Conservation (phyloP, 129 eudicot genomes). For the Escallonia herrerae region DNA sequence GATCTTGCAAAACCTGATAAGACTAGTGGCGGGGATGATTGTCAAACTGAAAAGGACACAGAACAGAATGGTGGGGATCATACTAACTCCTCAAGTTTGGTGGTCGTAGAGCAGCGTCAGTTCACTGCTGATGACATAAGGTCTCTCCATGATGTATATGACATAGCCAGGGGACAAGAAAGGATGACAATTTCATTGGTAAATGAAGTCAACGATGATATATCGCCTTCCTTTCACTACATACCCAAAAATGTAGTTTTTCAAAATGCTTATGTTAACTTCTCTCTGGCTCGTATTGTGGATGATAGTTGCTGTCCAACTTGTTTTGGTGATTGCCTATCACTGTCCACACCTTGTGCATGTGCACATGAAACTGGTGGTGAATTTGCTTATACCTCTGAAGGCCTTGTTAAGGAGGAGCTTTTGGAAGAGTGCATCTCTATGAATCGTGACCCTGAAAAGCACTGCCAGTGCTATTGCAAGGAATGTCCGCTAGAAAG, state of each 20-base stretch:
- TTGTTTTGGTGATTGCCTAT: constrained; percentile 65
- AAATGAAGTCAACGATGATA: constrained; percentile 52
- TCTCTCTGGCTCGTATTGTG: constrained; percentile 76
- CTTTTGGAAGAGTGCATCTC: constrained; percentile 65
- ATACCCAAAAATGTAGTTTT: constrained; percentile 70
- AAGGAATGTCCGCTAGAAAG: constrained; percentile 86
- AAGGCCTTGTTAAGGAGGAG: constrained; percentile 76
- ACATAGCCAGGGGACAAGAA: constrained; percentile 83
- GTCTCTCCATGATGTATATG: constrained; percentile 33
- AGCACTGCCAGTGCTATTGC: constrained; percentile 56
- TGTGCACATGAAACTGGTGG: constrained; percentile 74
- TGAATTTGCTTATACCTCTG: constrained; percentile 68
- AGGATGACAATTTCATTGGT: constrained; percentile 46
- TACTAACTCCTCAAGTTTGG: constrained; percentile 29
- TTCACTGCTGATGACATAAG: constrained; percentile 11
- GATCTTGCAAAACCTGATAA: constrained; percentile 10
- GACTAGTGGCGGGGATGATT: constrained; percentile 4
- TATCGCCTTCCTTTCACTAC: constrained; percentile 64
- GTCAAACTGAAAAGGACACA: constrained; percentile 11
- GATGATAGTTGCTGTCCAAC: constrained; percentile 60
- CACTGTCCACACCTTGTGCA: constrained; percentile 48
- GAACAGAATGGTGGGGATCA: constrained; percentile 23
- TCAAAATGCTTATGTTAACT: constrained; percentile 58
- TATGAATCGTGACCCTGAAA: constrained; percentile 71
- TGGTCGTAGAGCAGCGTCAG: constrained; percentile 12